Base-by-base conservation (phyloP, 164 flowering plant genomes). In the Taxillus chinensis region DNA sequence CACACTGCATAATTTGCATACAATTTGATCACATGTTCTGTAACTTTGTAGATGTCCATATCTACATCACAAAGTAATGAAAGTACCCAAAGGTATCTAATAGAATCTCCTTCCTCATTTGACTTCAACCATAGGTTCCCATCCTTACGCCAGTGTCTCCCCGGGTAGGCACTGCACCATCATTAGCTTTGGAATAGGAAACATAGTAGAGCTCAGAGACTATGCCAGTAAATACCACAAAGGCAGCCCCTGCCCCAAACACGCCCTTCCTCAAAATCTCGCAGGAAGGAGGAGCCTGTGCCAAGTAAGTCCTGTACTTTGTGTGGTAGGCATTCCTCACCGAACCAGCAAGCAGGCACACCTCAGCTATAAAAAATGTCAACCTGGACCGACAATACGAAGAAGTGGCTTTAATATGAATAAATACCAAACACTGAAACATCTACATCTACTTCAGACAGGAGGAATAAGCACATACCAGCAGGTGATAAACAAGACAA, bases 211-310 rank as follows among this genome's bases (percentile, higher is more conserved):
- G 74, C 71, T 82, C 84, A 3, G 89, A 80, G 46, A 75, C 49
- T 5, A 86, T 68, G 60, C 82, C 81, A 6, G 88, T 86, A 8
- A 86, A 71, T 59, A 86, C 70, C 10, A 80, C 52, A 59, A 86
- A 83, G 7, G 88, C 86, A 56, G 91, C 88, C n/a, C 83, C 91
- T 12, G 89, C 86, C 7, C 78, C 88, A 69, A 83, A 86, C 40
- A 83, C 78, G 45, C 88, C 88, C 73, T 77, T 83, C 45, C 88
- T 79, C 81, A 83, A 52, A 1, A 37, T 71, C 70, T 78, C 62
- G 56, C 91, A 86, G 14, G 86, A 81, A 39, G 73, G 77, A 5
- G 77, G 74, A 8, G 59, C 16, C 5, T 15, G 46, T 0, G 64
- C n/a, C 1, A 73, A 6, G 10, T 39, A 5, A 4, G 70, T 60